A percentile compares a stretch with the other conserved stretches of the same genome.
phyloP scores from a whole-genome alignment of 2,329 filamentous ascomycete species.

The Hymenoscyphus fructigenus region DNA sequence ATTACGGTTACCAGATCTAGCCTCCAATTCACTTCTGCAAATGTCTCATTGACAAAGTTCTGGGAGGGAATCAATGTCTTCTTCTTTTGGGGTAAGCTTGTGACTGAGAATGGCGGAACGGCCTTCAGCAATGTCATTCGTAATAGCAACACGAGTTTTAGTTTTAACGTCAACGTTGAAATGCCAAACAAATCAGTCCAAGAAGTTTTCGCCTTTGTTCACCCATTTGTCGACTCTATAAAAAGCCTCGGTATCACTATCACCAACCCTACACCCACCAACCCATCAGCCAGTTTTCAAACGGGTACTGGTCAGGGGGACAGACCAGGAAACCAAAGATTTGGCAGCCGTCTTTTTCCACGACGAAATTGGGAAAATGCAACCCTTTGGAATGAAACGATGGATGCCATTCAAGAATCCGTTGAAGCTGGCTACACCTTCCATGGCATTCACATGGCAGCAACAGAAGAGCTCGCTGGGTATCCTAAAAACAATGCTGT shows the following conservation, averaged over 20 bases:
- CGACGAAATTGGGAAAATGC: constrained; percentile 38
- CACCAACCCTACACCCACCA: constrained; percentile 2
- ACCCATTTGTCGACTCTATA: constrained; percentile 21
- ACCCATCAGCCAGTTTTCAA: constrained; percentile 36
- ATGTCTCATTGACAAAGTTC: constrained; percentile 36
- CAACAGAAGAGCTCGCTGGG: constrained; percentile 10
- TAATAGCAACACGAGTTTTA: constrained; percentile 9
- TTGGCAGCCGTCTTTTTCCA: constrained; percentile 44
- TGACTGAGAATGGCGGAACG: constrained; percentile 32
- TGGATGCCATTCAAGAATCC: constrained; percentile 35
- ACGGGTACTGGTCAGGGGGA: constrained; percentile 40
- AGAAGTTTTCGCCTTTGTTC: background rate
- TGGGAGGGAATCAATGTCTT: constrained; percentile 52
- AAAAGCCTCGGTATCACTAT: constrained; percentile 29
- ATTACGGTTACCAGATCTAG: constrained; percentile 33
- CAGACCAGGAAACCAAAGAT: constrained; percentile 23
- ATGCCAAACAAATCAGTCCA: constrained; percentile 15
- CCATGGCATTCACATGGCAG: constrained; percentile 25
- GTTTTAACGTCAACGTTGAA: constrained; percentile 22
- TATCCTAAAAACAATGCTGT: constrained; percentile 19
- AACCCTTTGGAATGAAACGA: constrained; percentile 25
- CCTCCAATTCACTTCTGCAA: constrained; percentile 39
- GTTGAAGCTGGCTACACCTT: constrained; percentile 39
- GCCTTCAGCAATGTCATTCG: constrained; percentile 28
- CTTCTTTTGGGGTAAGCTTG: constrained; percentile 43